A percentile compares a stretch with the other conserved stretches of the same genome.
Evolutionary conservation across 306 rosid genomes (phyloP).

Genomic region (Citrullus mucosospermus): DNA sequence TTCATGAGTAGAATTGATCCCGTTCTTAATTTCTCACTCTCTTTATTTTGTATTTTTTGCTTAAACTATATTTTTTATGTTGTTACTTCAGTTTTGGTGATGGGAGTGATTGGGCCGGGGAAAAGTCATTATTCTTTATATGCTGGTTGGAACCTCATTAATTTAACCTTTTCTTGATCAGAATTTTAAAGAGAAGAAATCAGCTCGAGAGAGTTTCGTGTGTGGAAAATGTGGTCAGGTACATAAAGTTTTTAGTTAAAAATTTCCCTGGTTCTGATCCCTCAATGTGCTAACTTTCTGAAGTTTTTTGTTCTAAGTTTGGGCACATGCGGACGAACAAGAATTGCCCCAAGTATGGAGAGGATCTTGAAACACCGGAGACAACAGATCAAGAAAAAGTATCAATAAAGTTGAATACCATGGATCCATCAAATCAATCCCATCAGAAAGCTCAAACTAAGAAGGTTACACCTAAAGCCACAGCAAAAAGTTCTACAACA

Average conservation of each 20-base stretch:
- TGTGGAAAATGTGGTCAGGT: constrained; percentile 99
- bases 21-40: neutral
- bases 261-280: neutral
- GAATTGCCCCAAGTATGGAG: constrained; percentile 93
- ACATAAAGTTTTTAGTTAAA: constrained; percentile 7
- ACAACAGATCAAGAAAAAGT: constrained; percentile 54
- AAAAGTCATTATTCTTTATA: neutral
- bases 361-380: constrained; percentile 61
- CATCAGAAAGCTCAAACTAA: constrained; percentile 48
- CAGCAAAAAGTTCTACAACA: constrained; percentile 42
- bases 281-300: neutral
- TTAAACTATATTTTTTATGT: neutral
- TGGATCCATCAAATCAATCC: constrained; percentile 47
- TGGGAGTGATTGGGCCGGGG: neutral
- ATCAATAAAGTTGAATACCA: constrained; percentile 37
- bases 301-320: constrained; percentile 23
- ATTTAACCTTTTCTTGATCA: constrained; percentile 23
- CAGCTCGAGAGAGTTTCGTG: constrained; percentile 73
- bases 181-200: constrained; percentile 88
- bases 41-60: neutral
- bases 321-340: constrained; percentile 99
- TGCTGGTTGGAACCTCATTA: constrained; percentile 7
- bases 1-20: neutral
- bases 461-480: constrained; percentile 46
- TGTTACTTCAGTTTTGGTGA: neutral